These are phyloP conservation scores for Aspergillus asperescens DNA, from an alignment of 495 filamentous ascomycete species.

Conservation along the genomic window DNA sequence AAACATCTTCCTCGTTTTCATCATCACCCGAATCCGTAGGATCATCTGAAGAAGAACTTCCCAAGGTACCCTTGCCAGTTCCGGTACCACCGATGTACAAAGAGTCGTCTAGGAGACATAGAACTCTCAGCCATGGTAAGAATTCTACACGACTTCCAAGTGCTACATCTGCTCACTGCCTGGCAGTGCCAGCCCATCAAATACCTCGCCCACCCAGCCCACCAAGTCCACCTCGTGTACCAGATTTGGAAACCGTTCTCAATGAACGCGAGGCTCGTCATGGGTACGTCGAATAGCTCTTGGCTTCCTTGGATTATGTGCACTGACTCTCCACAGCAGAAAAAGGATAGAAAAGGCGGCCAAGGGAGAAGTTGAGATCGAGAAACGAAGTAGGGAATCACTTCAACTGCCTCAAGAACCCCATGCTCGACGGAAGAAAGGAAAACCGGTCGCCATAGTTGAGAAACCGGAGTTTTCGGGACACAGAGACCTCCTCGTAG, in stretches of 20 bases:
- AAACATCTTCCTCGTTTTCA: slow-evolving; percentile 7
- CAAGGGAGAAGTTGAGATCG: slow-evolving; percentile 13
- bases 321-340: slow-evolving; percentile 6
- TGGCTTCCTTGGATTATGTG: not conserved
- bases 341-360: slow-evolving; percentile 1
- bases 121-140: slow-evolving; percentile 7
- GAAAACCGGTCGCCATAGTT: slow-evolving; percentile 5
- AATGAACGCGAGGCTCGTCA: slow-evolving; percentile 12
- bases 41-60: slow-evolving; percentile 7
- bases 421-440: slow-evolving; percentile 12
- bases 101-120: not conserved
- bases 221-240: slow-evolving; percentile 16
- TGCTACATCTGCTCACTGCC: not conserved
- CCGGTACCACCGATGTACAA: slow-evolving; percentile 2
- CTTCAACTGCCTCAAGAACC: slow-evolving; percentile 3
- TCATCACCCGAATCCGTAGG: slow-evolving; percentile 10
- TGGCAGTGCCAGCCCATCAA: not conserved
- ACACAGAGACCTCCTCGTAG: slow-evolving; percentile 10
- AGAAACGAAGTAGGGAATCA: slow-evolving; percentile 6
- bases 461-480: slow-evolving; percentile 7
- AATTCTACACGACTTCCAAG: not conserved
- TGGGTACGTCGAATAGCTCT: slow-evolving; percentile 3
- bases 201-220: not conserved
- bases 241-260: slow-evolving; percentile 14
- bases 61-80: slow-evolving; percentile 8